These are phyloP conservation scores for Pseudogymnoascus sp. DNA, from an alignment of 2,329 filamentous ascomycete species.

Conservation along the genomic window DNA sequence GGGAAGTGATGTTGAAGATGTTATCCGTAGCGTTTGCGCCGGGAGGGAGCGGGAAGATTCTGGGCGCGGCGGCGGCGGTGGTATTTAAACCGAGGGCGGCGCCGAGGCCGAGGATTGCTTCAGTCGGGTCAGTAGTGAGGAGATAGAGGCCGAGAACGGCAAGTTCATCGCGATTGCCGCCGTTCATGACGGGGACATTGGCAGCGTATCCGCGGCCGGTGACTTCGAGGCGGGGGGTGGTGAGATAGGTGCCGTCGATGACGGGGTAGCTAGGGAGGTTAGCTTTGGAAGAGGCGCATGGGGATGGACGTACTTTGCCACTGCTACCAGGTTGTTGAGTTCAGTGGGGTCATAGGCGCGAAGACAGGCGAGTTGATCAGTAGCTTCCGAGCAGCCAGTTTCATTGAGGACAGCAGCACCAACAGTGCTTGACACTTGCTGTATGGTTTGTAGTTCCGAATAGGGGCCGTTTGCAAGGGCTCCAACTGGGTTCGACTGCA, in stretches of 20 bases:
- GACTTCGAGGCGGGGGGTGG: slow-evolving; percentile 16
- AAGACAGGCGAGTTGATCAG: slow-evolving; percentile 18
- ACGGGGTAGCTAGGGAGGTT: slow-evolving; percentile 16
- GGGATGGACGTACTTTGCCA: not conserved
- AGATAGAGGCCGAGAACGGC: slow-evolving; percentile 21
- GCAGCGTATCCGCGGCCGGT: slow-evolving; percentile 12
- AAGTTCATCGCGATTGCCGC: slow-evolving; percentile 28
- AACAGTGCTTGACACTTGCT: not conserved
- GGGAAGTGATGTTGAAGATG: slow-evolving; percentile 27
- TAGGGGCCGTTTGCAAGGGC: slow-evolving; percentile 14
- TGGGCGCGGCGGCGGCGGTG: not conserved
- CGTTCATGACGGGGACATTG: slow-evolving; percentile 24
- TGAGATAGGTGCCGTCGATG: slow-evolving; percentile 25
- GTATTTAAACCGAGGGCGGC: not conserved
- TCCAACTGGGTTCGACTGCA: slow-evolving; percentile 19
- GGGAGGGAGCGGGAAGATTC: slow-evolving; percentile 16
- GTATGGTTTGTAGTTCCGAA: not conserved
- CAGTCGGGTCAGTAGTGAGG: slow-evolving; percentile 14
- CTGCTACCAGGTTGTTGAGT: slow-evolving; percentile 4
- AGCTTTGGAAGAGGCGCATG: not conserved
- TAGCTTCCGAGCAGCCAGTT: slow-evolving; percentile 16
- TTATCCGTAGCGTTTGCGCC: slow-evolving; percentile 16
- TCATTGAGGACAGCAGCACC: slow-evolving; percentile 14
- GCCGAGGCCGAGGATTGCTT: not conserved
- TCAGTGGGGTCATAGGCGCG: slow-evolving; percentile 12